Evolutionary conservation across 768 basidiomycete species (phyloP).

Genomic region (Trametes maxima): DNA sequence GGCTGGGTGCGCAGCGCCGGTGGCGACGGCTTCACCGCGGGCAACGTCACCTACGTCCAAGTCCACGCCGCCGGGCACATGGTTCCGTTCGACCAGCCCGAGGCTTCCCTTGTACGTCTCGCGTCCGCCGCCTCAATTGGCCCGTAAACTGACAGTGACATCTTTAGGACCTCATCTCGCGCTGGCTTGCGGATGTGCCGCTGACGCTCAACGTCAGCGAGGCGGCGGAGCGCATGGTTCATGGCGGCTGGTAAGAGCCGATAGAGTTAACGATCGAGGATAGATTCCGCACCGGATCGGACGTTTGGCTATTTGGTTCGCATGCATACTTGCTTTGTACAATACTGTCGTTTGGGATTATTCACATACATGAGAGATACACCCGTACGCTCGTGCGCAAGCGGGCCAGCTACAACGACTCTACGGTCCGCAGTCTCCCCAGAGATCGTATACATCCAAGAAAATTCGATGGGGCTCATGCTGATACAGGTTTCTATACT

Average conservation of each 20-base stretch:
- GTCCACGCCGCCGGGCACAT: slow-evolving; percentile 88
- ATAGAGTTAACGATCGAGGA: neutral
- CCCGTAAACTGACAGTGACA: neutral
- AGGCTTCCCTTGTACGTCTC: slow-evolving; percentile 70
- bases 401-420: too few relatives aligned
- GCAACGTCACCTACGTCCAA: slow-evolving; percentile 83
- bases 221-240: slow-evolving; percentile 11
- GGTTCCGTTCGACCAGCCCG: slow-evolving; percentile 91
- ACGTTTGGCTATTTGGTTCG: neutral
- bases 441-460: too few relatives aligned
- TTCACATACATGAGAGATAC: neutral
- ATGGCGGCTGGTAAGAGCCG: slow-evolving; percentile 17
- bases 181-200: slow-evolving; percentile 60
- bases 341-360: neutral
- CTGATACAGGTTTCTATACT: too few relatives aligned
- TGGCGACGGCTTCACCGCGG: slow-evolving; percentile 62
- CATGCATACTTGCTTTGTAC: slow-evolving; percentile 1
- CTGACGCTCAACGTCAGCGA: slow-evolving; percentile 35
- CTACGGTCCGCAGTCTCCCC: too few relatives aligned
- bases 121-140: neutral
- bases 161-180: slow-evolving; percentile 57
- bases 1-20: slow-evolving; percentile 76
- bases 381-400: neutral
- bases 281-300: neutral
- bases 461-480: too few relatives aligned